A percentile compares a stretch with the other conserved stretches of the same genome.
Evolutionary conservation across 768 basidiomycete genomes (phyloP).

Genomic region (Tulasnella sp.): DNA sequence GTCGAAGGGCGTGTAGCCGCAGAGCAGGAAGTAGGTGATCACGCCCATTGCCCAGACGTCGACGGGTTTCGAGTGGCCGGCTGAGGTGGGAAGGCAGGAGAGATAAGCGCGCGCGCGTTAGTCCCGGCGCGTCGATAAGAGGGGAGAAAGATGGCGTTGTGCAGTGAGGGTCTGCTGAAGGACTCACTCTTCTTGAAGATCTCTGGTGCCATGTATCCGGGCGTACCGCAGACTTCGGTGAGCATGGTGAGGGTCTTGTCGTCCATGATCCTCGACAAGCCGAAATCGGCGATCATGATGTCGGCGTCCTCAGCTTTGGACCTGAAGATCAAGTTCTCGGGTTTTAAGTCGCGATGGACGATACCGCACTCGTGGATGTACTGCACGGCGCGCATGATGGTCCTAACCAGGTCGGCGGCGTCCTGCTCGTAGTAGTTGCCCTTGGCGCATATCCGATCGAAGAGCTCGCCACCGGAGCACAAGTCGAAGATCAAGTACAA

Average conservation of each 20-base stretch:
- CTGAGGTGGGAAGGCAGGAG: slow-evolving; percentile 26
- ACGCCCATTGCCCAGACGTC: slow-evolving; percentile 98
- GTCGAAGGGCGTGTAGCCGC: slow-evolving; percentile 94
- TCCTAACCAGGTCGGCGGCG: slow-evolving; percentile 77
- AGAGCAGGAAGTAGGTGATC: slow-evolving; percentile 92
- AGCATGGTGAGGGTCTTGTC: slow-evolving; percentile 77
- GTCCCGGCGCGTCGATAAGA: neutral
- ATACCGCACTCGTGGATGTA: slow-evolving; percentile 89
- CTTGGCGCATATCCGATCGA: slow-evolving; percentile 95
- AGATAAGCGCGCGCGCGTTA: slow-evolving; percentile 11
- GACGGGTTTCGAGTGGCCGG: slow-evolving; percentile 89
- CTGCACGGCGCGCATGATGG: slow-evolving; percentile 74
- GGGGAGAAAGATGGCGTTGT: neutral
- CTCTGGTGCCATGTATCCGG: slow-evolving; percentile 94
- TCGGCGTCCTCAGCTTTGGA: slow-evolving; percentile 81
- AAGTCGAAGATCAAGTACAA: slow-evolving; percentile 92
- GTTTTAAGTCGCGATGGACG: slow-evolving; percentile 94
- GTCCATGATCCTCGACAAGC: slow-evolving; percentile 80
- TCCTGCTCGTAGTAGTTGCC: slow-evolving; percentile 95
- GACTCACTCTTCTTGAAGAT: slow-evolving; percentile 82
- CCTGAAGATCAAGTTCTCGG: slow-evolving; percentile 94
- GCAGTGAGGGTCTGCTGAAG: neutral
- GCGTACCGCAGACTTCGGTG: slow-evolving; percentile 94
- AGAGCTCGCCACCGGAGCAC: slow-evolving; percentile 96
- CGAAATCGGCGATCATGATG: slow-evolving; percentile 97